Percentiles rank a stretch among this genome's conserved stretches.
These are phyloP conservation scores for Suillus paluster DNA, from an alignment of 768 basidiomycete species.

Conservation along the genomic window DNA sequence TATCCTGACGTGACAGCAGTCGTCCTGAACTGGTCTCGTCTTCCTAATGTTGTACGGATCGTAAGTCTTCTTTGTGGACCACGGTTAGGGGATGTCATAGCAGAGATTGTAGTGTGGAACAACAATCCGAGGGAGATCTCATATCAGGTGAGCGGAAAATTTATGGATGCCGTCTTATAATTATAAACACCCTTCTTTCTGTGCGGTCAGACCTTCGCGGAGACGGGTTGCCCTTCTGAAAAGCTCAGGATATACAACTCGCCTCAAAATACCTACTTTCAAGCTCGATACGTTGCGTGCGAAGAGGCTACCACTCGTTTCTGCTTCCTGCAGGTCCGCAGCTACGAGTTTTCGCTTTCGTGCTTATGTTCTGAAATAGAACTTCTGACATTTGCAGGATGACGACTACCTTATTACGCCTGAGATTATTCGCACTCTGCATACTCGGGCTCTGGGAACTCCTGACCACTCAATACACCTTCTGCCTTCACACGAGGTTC, in stretches of 20 bases:
- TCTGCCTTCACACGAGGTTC: conserved; percentile 63
- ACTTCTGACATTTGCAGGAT: conserved; percentile 45
- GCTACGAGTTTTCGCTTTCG: neutral
- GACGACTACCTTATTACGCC: conserved; percentile 69
- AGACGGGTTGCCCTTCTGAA: conserved; percentile 44
- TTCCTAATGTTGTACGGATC: conserved; percentile 63
- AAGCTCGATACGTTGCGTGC: conserved; percentile 65
- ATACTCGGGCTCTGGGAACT: conserved; percentile 38
- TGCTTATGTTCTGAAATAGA: neutral
- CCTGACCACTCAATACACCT: conserved; percentile 48
- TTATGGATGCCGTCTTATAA: neutral
- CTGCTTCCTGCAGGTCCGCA: conserved; percentile 64
- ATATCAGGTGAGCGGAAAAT: conserved; percentile 42
- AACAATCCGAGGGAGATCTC: conserved; percentile 52
- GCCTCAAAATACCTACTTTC: conserved; percentile 59
- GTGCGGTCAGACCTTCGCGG: conserved; percentile 44
- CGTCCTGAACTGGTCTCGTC: conserved; percentile 70
- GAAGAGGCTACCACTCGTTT: conserved; percentile 51
- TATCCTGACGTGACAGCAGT: conserved; percentile 56
- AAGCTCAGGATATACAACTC: conserved; percentile 62
- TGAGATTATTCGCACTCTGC: conserved; percentile 57
- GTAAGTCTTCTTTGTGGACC: conserved; percentile 53
- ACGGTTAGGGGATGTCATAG: conserved; percentile 48
- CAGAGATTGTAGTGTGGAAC: conserved; percentile 64
- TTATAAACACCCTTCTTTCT: neutral